phyloP scores from a whole-genome alignment of 2,329 filamentous ascomycete species.

The Hymenoscyphus fraxineus region DNA sequence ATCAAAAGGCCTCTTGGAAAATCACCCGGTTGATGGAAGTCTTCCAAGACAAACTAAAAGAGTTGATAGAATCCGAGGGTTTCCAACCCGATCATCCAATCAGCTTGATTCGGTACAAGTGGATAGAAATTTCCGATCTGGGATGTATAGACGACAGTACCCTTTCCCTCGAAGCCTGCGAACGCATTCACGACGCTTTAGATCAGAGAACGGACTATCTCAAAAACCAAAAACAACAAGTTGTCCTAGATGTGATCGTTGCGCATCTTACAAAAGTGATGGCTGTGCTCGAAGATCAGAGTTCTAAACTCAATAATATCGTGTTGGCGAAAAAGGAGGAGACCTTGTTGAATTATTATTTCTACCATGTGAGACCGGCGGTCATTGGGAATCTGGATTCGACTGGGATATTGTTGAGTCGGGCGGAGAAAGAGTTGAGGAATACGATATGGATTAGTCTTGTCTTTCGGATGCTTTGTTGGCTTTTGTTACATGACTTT shows the following conservation, averaged over 20 bases:
- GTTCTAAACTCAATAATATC: conserved; percentile 32
- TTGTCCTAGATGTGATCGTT: conserved; percentile 27
- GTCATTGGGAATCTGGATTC: conserved; percentile 38
- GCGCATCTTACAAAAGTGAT: conserved; percentile 34
- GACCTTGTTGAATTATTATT: conserved; percentile 52
- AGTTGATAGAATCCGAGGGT: conserved; percentile 14
- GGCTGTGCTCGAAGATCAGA: conserved; percentile 44
- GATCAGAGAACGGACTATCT: conserved; percentile 27
- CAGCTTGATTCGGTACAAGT: conserved; percentile 18
- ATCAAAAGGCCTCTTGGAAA: conserved; percentile 31
- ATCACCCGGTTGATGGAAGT: conserved; percentile 29
- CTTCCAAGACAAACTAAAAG: conserved; percentile 28
- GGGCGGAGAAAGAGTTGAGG: conserved; percentile 20
- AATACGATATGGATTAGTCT: conserved; percentile 50
- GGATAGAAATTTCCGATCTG: conserved; percentile 20
- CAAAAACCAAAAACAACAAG: conserved; percentile 19
- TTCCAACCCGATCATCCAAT: conserved; percentile 15
- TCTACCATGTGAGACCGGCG: conserved; percentile 40
- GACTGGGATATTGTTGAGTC: conserved; percentile 22
- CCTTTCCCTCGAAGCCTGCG: conserved; percentile 24
- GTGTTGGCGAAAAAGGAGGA: conserved; percentile 47
- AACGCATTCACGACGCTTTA: conserved; percentile 30
- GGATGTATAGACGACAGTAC: conserved; percentile 23
- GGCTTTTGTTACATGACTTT: conserved; percentile 54
- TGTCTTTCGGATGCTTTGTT: conserved; percentile 54